Percentiles rank a stretch among this genome's conserved stretches.
Conservation (phyloP, 2,329 filamentous ascomycete genomes). For the Lasiodiplodia hormozganensis region DNA sequence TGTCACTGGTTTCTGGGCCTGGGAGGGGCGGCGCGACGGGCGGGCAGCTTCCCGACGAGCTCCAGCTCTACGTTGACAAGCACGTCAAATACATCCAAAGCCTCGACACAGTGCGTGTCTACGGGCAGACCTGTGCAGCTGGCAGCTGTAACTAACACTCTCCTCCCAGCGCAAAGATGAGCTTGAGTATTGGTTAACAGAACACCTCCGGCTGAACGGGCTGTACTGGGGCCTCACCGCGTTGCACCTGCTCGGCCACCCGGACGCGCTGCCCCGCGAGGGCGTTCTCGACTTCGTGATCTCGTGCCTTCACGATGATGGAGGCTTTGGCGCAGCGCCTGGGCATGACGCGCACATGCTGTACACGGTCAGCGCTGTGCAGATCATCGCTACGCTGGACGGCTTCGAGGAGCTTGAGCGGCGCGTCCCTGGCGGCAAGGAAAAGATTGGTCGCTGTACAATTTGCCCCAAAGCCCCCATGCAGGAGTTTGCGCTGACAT, state of each 20-base stretch:
- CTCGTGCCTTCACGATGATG: constrained; percentile 86
- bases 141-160: constrained; percentile 30
- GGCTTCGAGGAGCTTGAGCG: constrained; percentile 83
- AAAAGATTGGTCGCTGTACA: constrained; percentile 80
- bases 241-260: constrained; percentile 81
- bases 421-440: constrained; percentile 69
- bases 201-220: constrained; percentile 93
- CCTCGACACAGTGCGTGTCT: constrained; percentile 75
- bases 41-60: constrained; percentile 52
- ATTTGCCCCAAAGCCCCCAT: constrained; percentile 35
- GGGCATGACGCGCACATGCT: constrained; percentile 96
- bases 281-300: constrained; percentile 92
- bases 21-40: constrained; percentile 57
- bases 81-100: constrained; percentile 95
- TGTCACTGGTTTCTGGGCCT: constrained; percentile 68
- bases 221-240: constrained; percentile 96
- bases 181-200: constrained; percentile 96
- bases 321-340: constrained; percentile 92
- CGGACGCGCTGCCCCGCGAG: constrained; percentile 79
- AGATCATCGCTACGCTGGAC: constrained; percentile 87
- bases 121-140: constrained; percentile 19
- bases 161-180: constrained; percentile 79
- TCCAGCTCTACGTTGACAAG: constrained; percentile 63
- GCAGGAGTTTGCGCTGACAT: constrained; percentile 36
- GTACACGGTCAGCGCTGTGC: constrained; percentile 92